Base-by-base conservation (phyloP, 768 basidiomycete species). In the Agaricus bisporus region DNA sequence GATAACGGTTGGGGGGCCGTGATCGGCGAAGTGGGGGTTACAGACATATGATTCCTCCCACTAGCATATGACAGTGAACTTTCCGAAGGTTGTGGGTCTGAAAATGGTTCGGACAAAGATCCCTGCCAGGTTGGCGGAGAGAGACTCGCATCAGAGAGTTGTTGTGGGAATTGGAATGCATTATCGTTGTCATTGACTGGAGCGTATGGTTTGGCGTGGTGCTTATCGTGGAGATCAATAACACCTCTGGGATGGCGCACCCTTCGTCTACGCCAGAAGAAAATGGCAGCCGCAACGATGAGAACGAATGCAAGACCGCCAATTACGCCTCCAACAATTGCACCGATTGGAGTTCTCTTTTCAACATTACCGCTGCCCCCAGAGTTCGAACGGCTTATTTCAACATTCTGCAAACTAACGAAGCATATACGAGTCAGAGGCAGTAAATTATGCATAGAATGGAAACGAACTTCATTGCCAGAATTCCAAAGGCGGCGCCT, bases 401-500 rank as follows among this genome's bases (percentile, higher is more conserved):
- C 12, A 15, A 44, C 39, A 26, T 58, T 50, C 15, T 37, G 49
- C 1, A 58, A 25, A 8, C 54, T 58, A 17, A 17, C 10, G 41
- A 41, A 41, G 41, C 6, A 14, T 11, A n/a, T n/a, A 29, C 18
- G 5, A 14, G 6, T 35, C 20, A n/a, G 12, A 11, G 2, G 1
- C 12, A 32, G 2, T 5, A 48, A 42, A 41, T 15, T 9, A 4
- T 22, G 4, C 7, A 22, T 20, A 20, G 7, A 17, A 14, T 9
- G 29, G 10, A 18, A 14, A 58, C 66, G 41, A 38, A 68, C 67
- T 51, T 63, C 18, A 69, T 53, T 0, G 68, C 61, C 4, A 69
- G 52, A 0, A 67, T 18, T 1, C 65, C 58, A 37, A 68, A 66
- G 56, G 67, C 62, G 0, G 69, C 68, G 5, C 70, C 69, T 56